phyloP scores from a whole-genome alignment of 2,329 filamentous ascomycete genomes.

The Cladorrhinum sp. region DNA sequence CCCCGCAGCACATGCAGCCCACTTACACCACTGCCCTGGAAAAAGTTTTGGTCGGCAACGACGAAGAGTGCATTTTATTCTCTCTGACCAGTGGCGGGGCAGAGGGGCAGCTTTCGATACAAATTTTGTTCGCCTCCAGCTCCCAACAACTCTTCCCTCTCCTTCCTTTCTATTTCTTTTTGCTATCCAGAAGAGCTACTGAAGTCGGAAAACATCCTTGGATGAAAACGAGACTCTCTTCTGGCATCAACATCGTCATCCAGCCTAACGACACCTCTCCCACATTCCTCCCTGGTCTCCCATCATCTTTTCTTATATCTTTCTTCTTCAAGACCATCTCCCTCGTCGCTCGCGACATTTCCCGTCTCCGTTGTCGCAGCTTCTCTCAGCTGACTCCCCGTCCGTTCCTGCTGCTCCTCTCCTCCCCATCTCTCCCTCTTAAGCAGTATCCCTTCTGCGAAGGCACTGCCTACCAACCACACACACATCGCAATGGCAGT shows the following conservation, averaged over 20 bases:
- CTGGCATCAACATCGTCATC: constrained; percentile 14
- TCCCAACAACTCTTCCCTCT: constrained; percentile 11
- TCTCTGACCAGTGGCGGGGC: constrained; percentile 2
- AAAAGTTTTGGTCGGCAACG: constrained; percentile 10
- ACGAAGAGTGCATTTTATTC: neutral
- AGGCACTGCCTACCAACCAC: neutral
- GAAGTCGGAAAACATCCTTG: constrained; percentile 19
- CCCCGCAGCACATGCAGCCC: constrained; percentile 6
- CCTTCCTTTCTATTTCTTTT: constrained; percentile 12
- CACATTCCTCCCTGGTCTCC: neutral
- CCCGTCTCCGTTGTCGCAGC: constrained; percentile 6
- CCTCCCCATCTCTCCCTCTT: constrained; percentile 1
- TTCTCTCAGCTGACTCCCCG: neutral
- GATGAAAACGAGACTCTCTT: constrained; percentile 22
- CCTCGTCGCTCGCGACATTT: neutral
- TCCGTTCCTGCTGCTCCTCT: neutral
- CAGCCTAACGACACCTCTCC: constrained; percentile 11
- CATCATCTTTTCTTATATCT: constrained; percentile 3
- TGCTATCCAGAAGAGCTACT: constrained; percentile 23
- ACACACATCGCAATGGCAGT: constrained; percentile 34
- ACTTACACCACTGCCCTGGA: constrained; percentile 4
- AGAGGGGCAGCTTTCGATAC: constrained; percentile 1
- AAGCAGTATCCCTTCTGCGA: neutral
- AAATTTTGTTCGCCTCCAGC: constrained; percentile 11
- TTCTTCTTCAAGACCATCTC: neutral